Evolutionary conservation across 169 alveolate genomes (phyloP), one percentile per base, ranked within the genome.

Genomic region (Plasmodium blacklocki): DNA sequence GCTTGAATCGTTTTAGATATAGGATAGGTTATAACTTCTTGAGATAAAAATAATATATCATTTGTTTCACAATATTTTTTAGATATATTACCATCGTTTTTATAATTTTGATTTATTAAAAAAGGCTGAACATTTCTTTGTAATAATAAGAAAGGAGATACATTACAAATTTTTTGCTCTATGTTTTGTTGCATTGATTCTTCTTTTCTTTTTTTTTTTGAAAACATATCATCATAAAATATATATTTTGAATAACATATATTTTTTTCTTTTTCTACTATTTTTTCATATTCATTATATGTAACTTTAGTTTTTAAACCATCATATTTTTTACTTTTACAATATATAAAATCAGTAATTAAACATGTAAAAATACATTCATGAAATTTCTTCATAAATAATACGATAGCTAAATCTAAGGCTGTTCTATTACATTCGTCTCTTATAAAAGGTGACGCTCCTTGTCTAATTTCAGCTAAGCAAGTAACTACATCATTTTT

Each of bases 381-480:
- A 32, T 80, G 56, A 29, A 80, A 80, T 52, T 80, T 80, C 11
- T 39, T 58, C 90, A 80, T 80, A 68, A 80, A 80, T 39, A 80
- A 80, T 66, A 62, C 43, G 6, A 80, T 67, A 19, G 94, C 92
- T 54, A 93, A 72, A 62, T 74, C 88, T 47, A 93, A 12, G 6
- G 96, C 94, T 15, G 93, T 88, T 54, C 87, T 93, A 64, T 94
- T 88, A 26, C 88, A 67, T 23, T 80, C 63, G 32, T 93, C 93
- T 59, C 67, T 71, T 19, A 87, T 54, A 64, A 93, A 72, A 6
- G 95, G 94, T 26, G 93, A 88, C 29, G 94, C 85, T 0, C 96
- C 96, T 19, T 74, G 56, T 59, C 88, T 91, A 6, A 93, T 47
- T 29, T 88, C 66, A 68, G 88, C 94, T 8, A 92, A 58, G 4